Evolutionary conservation across 1,284 basidiomycete genomes (phyloP).

Genomic region (Cryptococcus sp.): DNA sequence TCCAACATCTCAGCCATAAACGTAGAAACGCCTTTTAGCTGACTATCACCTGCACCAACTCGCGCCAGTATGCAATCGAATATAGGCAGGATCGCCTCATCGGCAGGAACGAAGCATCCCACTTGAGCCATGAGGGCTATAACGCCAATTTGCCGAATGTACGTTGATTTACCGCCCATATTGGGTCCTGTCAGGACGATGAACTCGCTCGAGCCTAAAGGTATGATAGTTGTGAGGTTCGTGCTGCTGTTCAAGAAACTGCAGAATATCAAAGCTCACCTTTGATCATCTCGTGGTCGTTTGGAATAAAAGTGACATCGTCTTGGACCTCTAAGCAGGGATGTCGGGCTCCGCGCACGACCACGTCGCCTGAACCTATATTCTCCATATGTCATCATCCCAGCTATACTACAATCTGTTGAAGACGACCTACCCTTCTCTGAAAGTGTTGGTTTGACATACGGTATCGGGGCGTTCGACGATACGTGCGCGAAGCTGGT

Average conservation of each 20-base stretch:
- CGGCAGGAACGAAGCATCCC: conserved; percentile 92
- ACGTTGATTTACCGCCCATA: conserved; percentile 95
- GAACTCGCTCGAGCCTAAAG: conserved; percentile 53
- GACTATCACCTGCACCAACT: conserved; percentile 96
- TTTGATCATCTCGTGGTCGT: conserved; percentile 62
- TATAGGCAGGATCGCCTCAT: conserved; percentile 79
- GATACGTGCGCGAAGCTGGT: conserved; percentile 85
- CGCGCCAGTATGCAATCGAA: conserved; percentile 96
- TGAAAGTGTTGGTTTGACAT: conserved; percentile 57
- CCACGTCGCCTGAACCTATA: conserved; percentile 72
- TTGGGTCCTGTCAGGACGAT: conserved; percentile 74
- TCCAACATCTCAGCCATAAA: conserved; percentile 99
- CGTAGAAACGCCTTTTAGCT: conserved; percentile 95
- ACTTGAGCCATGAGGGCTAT: conserved; percentile 94
- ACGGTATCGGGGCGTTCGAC: conserved; percentile 79
- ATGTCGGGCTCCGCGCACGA: conserved; percentile 83
- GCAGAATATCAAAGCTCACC: conserved; percentile 20
- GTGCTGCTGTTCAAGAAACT: background rate
- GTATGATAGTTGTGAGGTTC: background rate
- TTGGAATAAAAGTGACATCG: conserved; percentile 91
- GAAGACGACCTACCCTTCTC: conserved; percentile 63
- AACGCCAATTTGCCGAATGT: conserved; percentile 87
- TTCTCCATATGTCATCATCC: conserved; percentile 14
- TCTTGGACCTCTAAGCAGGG: conserved; percentile 97
- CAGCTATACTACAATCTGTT: background rate